Conservation (phyloP, 495 filamentous ascomycete genomes). For the Acidomyces sp. region DNA sequence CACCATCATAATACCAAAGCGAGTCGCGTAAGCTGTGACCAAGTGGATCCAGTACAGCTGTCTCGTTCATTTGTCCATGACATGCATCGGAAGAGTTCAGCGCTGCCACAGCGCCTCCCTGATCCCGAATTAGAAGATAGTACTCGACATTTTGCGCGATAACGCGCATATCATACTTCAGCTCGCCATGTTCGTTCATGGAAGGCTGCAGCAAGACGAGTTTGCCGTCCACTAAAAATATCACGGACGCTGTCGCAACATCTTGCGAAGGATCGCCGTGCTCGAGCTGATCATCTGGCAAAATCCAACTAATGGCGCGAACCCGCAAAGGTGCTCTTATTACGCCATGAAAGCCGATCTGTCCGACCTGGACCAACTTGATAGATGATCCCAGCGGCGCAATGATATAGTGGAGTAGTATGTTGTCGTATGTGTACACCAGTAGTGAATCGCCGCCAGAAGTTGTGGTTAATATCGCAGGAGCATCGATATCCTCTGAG, state of each 20-base stretch:
- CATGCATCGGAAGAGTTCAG: conserved; percentile 31
- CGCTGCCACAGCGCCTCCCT: conserved; percentile 22
- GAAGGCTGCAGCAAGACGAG: conserved; percentile 84
- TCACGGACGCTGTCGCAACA: conserved; percentile 81
- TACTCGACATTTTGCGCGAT: conserved; percentile 93
- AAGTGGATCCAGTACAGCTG: not conserved
- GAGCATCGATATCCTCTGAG: conserved; percentile 61
- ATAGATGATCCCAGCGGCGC: conserved; percentile 47
- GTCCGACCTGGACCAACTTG: conserved; percentile 79
- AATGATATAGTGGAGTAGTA: conserved; percentile 89
- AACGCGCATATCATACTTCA: conserved; percentile 97
- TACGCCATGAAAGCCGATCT: conserved; percentile 94
- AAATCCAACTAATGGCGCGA: conserved; percentile 84
- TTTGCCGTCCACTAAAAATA: conserved; percentile 93
- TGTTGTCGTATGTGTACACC: conserved; percentile 93
- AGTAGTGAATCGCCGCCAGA: conserved; percentile 90
- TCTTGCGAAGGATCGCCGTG: conserved; percentile 94
- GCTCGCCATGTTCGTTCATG: conserved; percentile 54
- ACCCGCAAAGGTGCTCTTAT: conserved; percentile 87
- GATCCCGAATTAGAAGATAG: conserved; percentile 82
- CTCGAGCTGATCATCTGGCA: conserved; percentile 82
- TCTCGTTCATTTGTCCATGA: not conserved
- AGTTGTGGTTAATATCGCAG: conserved; percentile 71
- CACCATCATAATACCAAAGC: conserved; percentile 87
- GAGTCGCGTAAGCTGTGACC: conserved; percentile 58